These are phyloP conservation scores for Candida dajiaensis DNA, from an alignment of 805 yeast genomes.

Conservation along the genomic window DNA sequence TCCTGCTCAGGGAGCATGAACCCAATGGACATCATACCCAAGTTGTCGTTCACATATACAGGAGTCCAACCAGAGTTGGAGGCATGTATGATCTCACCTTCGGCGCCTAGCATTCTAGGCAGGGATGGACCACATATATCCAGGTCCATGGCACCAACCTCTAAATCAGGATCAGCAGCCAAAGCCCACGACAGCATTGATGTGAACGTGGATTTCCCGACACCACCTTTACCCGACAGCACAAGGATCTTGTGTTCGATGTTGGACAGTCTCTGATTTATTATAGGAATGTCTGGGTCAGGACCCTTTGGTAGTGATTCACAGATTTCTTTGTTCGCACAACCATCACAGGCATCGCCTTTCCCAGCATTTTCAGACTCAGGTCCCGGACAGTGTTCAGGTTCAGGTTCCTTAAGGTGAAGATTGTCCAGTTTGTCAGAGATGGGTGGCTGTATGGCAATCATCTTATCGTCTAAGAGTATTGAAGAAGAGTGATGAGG, in stretches of 20 bases:
- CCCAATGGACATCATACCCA: conserved; percentile 93
- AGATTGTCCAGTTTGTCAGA: conserved; percentile 7
- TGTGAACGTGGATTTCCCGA: conserved; percentile 94
- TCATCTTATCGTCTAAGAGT: conserved; percentile 3
- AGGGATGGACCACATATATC: conserved; percentile 98
- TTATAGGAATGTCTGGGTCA: conserved; percentile 83
- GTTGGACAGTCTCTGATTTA: conserved; percentile 57
- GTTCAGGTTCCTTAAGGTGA: conserved; percentile 61
- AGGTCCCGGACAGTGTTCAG: conserved; percentile 99
- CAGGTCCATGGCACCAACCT: conserved; percentile 94
- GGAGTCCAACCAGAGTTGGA: conserved; percentile 96
- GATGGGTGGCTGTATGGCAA: conserved; percentile 1
- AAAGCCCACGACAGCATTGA: conserved; percentile 96
- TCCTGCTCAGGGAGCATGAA: conserved; percentile 92
- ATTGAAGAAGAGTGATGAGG: background rate
- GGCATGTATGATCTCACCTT: conserved; percentile 78
- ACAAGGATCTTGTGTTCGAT: conserved; percentile 77
- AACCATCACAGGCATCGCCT: conserved; percentile 89
- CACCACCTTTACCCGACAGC: conserved; percentile 90
- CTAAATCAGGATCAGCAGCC: conserved; percentile 59
- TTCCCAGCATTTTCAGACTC: conserved; percentile 92
- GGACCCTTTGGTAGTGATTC: conserved; percentile 88
- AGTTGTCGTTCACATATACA: conserved; percentile 88
- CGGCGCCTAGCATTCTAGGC: conserved; percentile 91
- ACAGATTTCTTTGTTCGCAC: conserved; percentile 91